Base-by-base conservation (phyloP, 2,329 filamentous ascomycete genomes). In the Metarhizium guizhouense region DNA sequence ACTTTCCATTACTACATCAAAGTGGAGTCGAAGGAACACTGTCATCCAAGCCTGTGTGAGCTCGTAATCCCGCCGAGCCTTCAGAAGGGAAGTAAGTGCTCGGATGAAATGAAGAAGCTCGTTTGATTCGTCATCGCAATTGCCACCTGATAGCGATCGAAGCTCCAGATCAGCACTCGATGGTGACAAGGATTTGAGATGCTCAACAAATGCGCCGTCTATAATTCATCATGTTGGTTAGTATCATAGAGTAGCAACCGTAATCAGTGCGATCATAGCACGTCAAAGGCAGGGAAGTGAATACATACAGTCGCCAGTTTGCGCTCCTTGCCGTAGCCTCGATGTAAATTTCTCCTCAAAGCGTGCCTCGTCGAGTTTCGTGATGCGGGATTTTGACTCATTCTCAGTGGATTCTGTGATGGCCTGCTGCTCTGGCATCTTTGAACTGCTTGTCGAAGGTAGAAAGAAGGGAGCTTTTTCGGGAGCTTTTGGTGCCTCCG, bases 381-480 rank as follows among this genome's bases (percentile, higher is more conserved):
- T 83, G 58, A 93, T 84, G n/a, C 86, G 80, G 14, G 87, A 88
- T 59, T 76, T 76, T 14, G 64, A 67, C 58, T 82, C 79, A 2
- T 75, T 70, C 14, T 74, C 71, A 1, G 67, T 68, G 11, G 65
- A 64, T 42, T 70, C 67, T 3, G 65, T 38, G 16, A 66, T 61
- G 11, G 63, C 62, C 45, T 71, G 66, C 13, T 68, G 65, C 2
- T 59, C 65, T 55, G 81, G 75, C 1, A 72, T 64, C 34, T 71
- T 70, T 1, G 71, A 71, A 4, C 68, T 71, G 6, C 78, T 77
- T 4, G 86, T 74, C 0, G 86, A 86, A 0, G 91, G 90, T 4
- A 97, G 78, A 77, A 97, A 97, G 77, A 97, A 97, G 0, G 94
- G 95, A 0, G 93, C 93, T 67, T 95, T 95, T 68, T 96, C 90